Evolutionary conservation across 2,329 filamentous ascomycete species (phyloP), one percentile per base, ranked within the genome.

Genomic region (Fusarium neocosmosporiellum): DNA sequence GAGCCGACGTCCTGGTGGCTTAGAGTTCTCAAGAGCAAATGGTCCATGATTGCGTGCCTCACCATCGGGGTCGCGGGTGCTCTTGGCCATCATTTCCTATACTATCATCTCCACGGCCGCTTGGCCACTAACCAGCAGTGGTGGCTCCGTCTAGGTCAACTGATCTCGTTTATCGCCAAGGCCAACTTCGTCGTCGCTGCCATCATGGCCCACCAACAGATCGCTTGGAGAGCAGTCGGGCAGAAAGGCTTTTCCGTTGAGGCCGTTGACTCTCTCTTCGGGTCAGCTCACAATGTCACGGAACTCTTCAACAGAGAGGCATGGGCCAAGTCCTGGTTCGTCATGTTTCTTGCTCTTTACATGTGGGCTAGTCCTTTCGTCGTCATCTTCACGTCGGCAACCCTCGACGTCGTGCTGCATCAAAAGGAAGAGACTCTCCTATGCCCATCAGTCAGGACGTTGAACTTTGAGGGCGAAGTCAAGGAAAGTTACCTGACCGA

Each of bases 21-120:
- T 16, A 62, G 65, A 7, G 27, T 68, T n/a, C 33, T 73, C 55
- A 66, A 63, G 33, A 73, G 70, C 18, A 55, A 39, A 29, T 73
- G 70, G 70, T 73, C 70, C 5, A 72, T 72, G 63, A 59, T 73
- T 22, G 37, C 11, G 3, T 73, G 66, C 9, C 37, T 72, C n/a
- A 2, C 29, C 2, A 50, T 73, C 11, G 70, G 70, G 2, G 37
- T 62, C 20, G 41, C 41, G 2, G 66, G n/a, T 0, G 67, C 70
- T 6, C 13, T 67, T 3, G 48, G 70, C 0, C 70, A 72, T 3
- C 70, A 73, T 7, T 62, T 67, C 18, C 54, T 72, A 2, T 73
- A 72, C 34, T 29, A 31, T 8, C 22, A 61, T 27, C 57, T 73
- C 2, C 34, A 71, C 7, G 60, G 63, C 1, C 36, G 33, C 0